phyloP scores from a whole-genome alignment of 768 basidiomycete species.

The Saitozyma podzolica region DNA sequence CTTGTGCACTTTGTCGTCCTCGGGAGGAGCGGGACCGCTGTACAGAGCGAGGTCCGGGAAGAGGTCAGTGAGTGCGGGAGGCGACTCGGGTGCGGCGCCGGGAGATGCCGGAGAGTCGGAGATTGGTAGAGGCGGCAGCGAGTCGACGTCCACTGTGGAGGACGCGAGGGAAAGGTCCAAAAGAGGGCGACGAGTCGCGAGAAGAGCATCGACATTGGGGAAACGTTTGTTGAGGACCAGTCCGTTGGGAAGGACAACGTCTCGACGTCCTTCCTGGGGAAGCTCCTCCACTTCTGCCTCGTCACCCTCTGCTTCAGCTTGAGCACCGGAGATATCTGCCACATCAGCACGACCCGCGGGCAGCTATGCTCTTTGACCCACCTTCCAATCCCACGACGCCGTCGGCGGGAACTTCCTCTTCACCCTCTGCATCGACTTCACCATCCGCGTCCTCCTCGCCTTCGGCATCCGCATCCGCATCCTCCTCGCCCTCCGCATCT shows the following conservation, averaged over 20 bases:
- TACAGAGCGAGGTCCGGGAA: slow-evolving; percentile 74
- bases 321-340: too few species aligned
- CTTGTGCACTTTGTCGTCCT: slow-evolving; percentile 63
- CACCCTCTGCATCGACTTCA: slow-evolving; percentile 54
- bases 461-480: slow-evolving; percentile 55
- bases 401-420: not conserved
- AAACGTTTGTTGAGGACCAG: slow-evolving; percentile 38
- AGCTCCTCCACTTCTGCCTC: slow-evolving; percentile 13
- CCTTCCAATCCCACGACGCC: not conserved
- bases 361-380: not conserved
- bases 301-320: slow-evolving; percentile 15
- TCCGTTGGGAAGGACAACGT: slow-evolving; percentile 30
- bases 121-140: slow-evolving; percentile 15
- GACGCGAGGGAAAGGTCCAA: slow-evolving; percentile 26
- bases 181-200: slow-evolving; percentile 28
- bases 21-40: slow-evolving; percentile 57
- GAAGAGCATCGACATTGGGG: slow-evolving; percentile 27
- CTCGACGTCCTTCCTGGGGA: slow-evolving; percentile 8
- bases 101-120: slow-evolving; percentile 1
- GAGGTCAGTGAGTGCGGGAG: slow-evolving; percentile 59
- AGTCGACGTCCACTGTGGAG: slow-evolving; percentile 28
- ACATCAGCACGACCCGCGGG: too few species aligned
- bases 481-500: slow-evolving; percentile 48
- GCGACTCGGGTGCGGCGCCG: slow-evolving; percentile 5
- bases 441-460: slow-evolving; percentile 41